Conservation (phyloP, 2,329 filamentous ascomycete species). For the Fusarium sp. region DNA sequence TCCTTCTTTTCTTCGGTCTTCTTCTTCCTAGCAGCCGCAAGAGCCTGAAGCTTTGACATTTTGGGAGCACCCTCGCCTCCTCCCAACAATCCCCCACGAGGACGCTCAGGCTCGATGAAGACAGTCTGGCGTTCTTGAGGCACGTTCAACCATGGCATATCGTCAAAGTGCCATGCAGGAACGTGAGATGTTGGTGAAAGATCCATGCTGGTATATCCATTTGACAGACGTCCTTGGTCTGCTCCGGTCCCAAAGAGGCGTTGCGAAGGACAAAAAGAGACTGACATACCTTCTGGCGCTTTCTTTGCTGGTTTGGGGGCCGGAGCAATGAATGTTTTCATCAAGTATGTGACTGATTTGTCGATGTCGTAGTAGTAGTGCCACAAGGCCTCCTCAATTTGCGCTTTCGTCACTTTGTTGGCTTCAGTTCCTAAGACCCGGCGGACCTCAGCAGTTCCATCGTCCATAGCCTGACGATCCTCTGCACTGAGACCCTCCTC, state of each 20-base stretch:
- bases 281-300: constrained; percentile 56
- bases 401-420: constrained; percentile 65
- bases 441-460: constrained; percentile 74
- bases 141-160: constrained; percentile 86
- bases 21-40: constrained; percentile 87
- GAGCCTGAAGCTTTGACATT: constrained; percentile 88
- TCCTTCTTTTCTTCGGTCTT: constrained; percentile 74
- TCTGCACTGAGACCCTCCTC: constrained; percentile 60
- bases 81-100: constrained; percentile 78
- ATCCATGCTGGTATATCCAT: constrained; percentile 18
- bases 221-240: constrained; percentile 42
- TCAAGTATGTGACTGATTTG: constrained; percentile 84
- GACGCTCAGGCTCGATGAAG: constrained; percentile 67
- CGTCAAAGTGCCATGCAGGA: constrained; percentile 75
- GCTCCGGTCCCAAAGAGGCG: constrained; percentile 47
- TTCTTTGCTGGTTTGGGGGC: constrained; percentile 58
- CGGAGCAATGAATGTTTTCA: constrained; percentile 68
- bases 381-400: constrained; percentile 93
- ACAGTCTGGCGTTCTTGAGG: constrained; percentile 73
- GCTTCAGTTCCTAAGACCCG: constrained; percentile 70
- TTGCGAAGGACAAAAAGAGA: constrained; percentile 48
- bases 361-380: constrained; percentile 95
- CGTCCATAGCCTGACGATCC: constrained; percentile 65
- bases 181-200: constrained; percentile 34
- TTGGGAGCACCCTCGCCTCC: constrained; percentile 76